phyloP scores from a whole-genome alignment of 1,139 yeast genomes.

The Arxiozyma heterogenica region DNA sequence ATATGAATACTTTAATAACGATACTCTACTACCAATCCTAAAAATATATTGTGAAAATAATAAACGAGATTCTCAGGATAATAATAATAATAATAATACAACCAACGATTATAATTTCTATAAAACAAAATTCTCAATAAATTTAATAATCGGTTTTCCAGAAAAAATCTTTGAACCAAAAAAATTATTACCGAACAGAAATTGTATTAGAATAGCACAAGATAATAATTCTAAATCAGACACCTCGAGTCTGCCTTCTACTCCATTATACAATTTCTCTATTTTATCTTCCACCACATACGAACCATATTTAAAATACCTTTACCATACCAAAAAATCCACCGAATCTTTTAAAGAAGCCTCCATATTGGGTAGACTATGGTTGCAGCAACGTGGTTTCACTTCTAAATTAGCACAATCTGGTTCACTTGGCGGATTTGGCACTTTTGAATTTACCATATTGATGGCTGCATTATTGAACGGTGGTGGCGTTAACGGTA shows the following conservation, averaged over 20 bases:
- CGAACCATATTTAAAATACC: constrained; percentile 60
- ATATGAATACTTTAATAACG: constrained; percentile 59
- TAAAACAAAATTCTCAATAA: constrained; percentile 62
- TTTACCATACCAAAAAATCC: constrained; percentile 65
- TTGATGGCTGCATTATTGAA: constrained; percentile 71
- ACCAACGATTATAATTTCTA: constrained; percentile 40
- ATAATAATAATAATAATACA: constrained; percentile 6
- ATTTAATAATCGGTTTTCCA: constrained; percentile 67
- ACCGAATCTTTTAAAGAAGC: constrained; percentile 88
- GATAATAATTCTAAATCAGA: constrained; percentile 22
- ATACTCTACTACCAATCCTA: constrained; percentile 55
- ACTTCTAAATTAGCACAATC: constrained; percentile 47
- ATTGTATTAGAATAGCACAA: constrained; percentile 63
- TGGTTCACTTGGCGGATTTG: constrained; percentile 63
- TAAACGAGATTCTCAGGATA: not conserved
- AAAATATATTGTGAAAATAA: constrained; percentile 36
- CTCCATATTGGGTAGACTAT: constrained; percentile 72
- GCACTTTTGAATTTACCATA: constrained; percentile 81
- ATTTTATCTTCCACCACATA: constrained; percentile 60
- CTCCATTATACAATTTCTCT: constrained; percentile 74
- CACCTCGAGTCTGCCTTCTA: constrained; percentile 40
- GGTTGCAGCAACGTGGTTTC: constrained; percentile 85
- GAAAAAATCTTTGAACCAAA: constrained; percentile 60
- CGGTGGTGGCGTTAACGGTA: constrained; percentile 76
- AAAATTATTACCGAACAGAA: constrained; percentile 69